A percentile compares a stretch with the other conserved stretches of the same genome.
Evolutionary conservation across 164 flowering plant genomes (phyloP).

Genomic region (Protea cynaroides): DNA sequence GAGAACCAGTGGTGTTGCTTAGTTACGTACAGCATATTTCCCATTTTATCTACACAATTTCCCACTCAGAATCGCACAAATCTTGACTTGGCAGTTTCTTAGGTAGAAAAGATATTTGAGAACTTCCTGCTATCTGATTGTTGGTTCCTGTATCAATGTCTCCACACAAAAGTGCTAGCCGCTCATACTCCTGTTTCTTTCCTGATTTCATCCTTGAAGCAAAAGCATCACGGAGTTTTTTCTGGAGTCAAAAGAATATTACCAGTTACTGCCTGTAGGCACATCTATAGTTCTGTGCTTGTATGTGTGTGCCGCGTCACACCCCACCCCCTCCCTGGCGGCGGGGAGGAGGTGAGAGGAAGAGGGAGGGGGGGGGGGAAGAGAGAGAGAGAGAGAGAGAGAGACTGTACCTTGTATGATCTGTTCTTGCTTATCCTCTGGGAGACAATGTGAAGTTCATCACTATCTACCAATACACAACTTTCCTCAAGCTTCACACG

Average conservation of each 20-base stretch:
- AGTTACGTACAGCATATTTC: slow-evolving; percentile 16
- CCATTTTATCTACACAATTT: slow-evolving; percentile 40
- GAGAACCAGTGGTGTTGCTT: slow-evolving; percentile 1
- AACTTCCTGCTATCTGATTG: slow-evolving; percentile 4
- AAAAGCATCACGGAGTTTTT: slow-evolving; percentile 37
- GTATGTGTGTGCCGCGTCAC: too few species aligned
- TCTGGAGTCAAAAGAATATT: slow-evolving; percentile 18
- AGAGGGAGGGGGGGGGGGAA: slow-evolving; percentile 10
- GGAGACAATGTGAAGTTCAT: slow-evolving; percentile 20
- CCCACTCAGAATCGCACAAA: slow-evolving; percentile 59
- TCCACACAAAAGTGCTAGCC: slow-evolving; percentile 37
- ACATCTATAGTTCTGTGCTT: not conserved
- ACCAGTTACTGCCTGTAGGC: not conserved
- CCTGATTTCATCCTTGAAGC: slow-evolving; percentile 35
- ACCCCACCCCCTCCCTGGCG: too few species aligned
- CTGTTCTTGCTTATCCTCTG: slow-evolving; percentile 24
- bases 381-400: too few species aligned
- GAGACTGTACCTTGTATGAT: slow-evolving; percentile 35
- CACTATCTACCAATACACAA: slow-evolving; percentile 24
- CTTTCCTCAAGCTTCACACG: slow-evolving; percentile 30
- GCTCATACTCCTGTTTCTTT: slow-evolving; percentile 44
- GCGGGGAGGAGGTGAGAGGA: not conserved
- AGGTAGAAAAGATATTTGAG: slow-evolving; percentile 3
- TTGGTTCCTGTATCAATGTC: slow-evolving; percentile 25
- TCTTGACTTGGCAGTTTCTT: slow-evolving; percentile 11